Evolutionary conservation across 2,329 filamentous ascomycete genomes (phyloP), one percentile per base, ranked within the genome.

Genomic region (Colletotrichum cuscutae): DNA sequence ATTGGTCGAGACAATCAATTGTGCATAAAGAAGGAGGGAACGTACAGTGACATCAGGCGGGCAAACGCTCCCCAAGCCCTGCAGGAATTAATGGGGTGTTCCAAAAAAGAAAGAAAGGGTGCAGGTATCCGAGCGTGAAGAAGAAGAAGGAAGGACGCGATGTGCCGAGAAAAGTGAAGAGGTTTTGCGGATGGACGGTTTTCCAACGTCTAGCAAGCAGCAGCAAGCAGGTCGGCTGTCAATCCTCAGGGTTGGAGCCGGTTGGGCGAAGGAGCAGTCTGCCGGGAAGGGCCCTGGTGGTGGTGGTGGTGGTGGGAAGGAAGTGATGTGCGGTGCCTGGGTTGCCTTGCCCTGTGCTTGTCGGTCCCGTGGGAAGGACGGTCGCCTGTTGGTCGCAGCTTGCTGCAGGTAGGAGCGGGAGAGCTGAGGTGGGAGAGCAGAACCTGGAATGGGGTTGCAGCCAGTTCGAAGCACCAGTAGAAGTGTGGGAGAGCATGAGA

Each of bases 1-100:
- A 73, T 73, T 73, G 66, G n/a, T 35, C 28, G 35, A 28, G 24
- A 61, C 66, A 61, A 35, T 56, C 37, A 58, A 30, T 65, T 60
- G 32, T 52, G 54, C 46, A 65, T 42, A 9, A 35, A 49, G 30
- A 13, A 22, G 66, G n/a, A 32, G 37, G n/a, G 54, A 59, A 71
- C 71, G 35, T 71, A 73, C 71, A 73, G 71, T 72, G 71, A 65
- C 71, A 71, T 73, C 46, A 65, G 71, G 71, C 35, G 49, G 71
- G 71, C 42, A 52, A 26, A 24, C 24, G 30, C 26, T 22, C 54
- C 66, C 28, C 26, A 72, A 11, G 30, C 53, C 71, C 71, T 60
- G 60, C 56, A 72, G 35, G 54, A 69, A 65, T 65, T 42, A 65
- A 60, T 15, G 54, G 28, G 9, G 68, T 37, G 57, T 7, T 42